Percentiles rank a stretch among this genome's conserved stretches.
These are phyloP conservation scores for Venturia asperata DNA, from an alignment of 2,329 filamentous ascomycete genomes.

Conservation along the genomic window DNA sequence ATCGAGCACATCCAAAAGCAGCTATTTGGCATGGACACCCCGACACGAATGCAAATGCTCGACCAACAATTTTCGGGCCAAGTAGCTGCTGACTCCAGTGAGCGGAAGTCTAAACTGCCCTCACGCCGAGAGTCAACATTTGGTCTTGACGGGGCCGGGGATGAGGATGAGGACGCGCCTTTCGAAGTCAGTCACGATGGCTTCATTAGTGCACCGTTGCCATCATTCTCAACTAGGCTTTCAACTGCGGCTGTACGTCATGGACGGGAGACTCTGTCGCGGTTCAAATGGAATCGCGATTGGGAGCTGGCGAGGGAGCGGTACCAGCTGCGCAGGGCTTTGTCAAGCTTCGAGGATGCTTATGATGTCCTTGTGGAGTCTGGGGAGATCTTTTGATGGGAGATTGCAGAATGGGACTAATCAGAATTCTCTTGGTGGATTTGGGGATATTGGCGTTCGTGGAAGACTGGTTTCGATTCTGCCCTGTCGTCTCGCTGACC, in stretches of 20 bases:
- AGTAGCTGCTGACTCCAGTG: background rate
- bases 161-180: background rate
- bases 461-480: too few species aligned
- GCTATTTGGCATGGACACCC: background rate
- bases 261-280: background rate
- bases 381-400: background rate
- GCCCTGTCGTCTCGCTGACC: too few species aligned
- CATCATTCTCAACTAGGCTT: background rate
- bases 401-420: background rate
- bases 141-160: background rate
- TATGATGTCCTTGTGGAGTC: background rate
- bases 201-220: background rate
- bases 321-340: background rate
- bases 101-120: background rate
- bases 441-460: background rate
- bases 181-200: background rate
- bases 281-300: background rate
- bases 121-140: background rate
- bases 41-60: background rate
- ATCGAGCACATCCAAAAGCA: background rate
- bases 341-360: background rate
- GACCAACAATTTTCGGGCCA: background rate
- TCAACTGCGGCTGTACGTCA: too few species aligned
- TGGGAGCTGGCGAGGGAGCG: background rate
- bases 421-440: background rate